Evolutionary conservation across 208 protist species (phyloP), one percentile per base, ranked within the genome.

Genomic region (Lotmaria passim): DNA sequence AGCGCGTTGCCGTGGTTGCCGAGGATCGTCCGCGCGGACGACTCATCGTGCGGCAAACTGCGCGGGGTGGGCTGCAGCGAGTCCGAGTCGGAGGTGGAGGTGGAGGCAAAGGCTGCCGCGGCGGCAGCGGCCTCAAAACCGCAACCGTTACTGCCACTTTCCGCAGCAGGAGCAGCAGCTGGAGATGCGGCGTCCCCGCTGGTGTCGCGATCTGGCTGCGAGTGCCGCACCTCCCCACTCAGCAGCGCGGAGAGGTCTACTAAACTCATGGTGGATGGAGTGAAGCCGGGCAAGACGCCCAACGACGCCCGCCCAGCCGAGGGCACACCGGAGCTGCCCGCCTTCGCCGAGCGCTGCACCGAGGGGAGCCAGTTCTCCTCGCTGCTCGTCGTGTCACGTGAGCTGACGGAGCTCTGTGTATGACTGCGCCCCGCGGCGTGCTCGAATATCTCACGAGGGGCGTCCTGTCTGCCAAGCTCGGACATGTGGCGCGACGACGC

Each of bases 281-380:
- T 64, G 11, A 60, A 52, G 43, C 38, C 44, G 15, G 38, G 33
- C 19, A 50, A 56, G 36, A 58, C 43, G 2, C 21, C 50, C 14
- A n/a, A 51, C 8, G 39, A 36, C 2, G 19, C 7, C 58, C 58
- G 53, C 5, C 26, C 26, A 4, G 24, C 3, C 36, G 34, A 2
- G 2, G 23, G 41, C 39, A 4, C 56, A 3, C 39, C 56, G 26
- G 11, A 4, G 39, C 28, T 17, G 26, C 12, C 26, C 8, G 30
- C 39, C 14, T 28, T 3, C 21, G 34, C 39, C 1, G 44, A 3
- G 26, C 28, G 44, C 30, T 31, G 28, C 44, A 66, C 33, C 23
- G 44, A 7, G 23, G 60, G 34, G 21, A 56, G 33, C 60, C 60
- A 66, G 19, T 31, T 66, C 46, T 66, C 60, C 33, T 46, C 60